A percentile compares a stretch with the other conserved stretches of the same genome.
Evolutionary conservation across 371 early-diverging fungal species (phyloP).

Genomic region (Circinella minor): DNA sequence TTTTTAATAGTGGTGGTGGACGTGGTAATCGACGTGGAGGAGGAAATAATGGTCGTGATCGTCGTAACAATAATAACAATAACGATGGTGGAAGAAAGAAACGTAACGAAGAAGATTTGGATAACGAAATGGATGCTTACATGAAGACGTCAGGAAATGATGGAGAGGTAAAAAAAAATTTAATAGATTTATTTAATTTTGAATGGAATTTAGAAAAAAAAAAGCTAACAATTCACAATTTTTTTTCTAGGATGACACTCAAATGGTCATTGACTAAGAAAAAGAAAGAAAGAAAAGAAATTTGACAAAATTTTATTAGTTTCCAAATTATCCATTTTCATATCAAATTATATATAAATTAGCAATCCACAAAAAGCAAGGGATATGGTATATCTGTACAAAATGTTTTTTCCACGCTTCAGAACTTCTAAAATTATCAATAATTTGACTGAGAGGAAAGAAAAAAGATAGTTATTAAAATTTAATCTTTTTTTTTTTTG

Average conservation of each 20-base stretch:
- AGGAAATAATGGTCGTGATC: constrained; percentile 8
- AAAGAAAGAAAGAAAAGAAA: background rate
- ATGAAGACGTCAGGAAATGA: constrained; percentile 25
- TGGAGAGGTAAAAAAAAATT: background rate
- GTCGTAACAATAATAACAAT: constrained; percentile 5
- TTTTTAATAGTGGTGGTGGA: background rate
- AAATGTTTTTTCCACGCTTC: too few relatives aligned
- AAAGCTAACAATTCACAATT: background rate
- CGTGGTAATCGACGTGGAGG: constrained; percentile 16
- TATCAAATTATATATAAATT: too few relatives aligned
- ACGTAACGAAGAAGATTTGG: constrained; percentile 36
- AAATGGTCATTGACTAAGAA: constrained; percentile 7
- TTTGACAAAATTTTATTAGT: background rate
- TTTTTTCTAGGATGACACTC: constrained; percentile 10
- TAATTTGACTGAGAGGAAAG: too few relatives aligned
- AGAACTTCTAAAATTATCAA: too few relatives aligned
- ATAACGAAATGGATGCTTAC: constrained; percentile 52
- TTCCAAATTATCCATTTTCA: background rate
- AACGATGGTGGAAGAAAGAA: constrained; percentile 19
- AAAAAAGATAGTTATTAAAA: too few relatives aligned
- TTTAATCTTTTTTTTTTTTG: too few relatives aligned
- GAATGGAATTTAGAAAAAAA: too few relatives aligned
- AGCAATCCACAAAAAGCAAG: too few relatives aligned
- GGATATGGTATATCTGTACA: too few relatives aligned
- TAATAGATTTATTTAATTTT: too few relatives aligned